Base-by-base conservation (phyloP, 306 rosid species). In the Vigna angularis region DNA sequence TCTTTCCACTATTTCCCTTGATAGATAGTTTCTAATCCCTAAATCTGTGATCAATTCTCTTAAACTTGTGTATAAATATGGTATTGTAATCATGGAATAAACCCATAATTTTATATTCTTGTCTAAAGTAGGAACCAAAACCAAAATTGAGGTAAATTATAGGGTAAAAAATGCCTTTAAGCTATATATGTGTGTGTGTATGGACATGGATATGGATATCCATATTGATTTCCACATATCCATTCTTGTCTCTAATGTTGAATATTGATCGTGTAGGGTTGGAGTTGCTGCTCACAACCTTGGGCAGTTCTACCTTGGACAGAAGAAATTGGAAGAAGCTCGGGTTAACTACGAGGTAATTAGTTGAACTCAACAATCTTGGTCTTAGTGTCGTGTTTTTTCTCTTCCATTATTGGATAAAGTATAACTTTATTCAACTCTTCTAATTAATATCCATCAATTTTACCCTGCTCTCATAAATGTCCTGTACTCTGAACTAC, bases 261-360 rank as follows among this genome's bases (percentile, higher is more conserved):
- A 52, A 80, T 62, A 73, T 81, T 80, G 57, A 71, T 82, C 72
- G 17, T 87, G 45, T 83, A 94, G 98, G 62, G 91, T 94, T 80
- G 95, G 87, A 53, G 85, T 88, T 79, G 95, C 98, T 72, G 76
- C 80, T 81, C 98, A 92, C 87, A 94, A 94, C 87, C 89, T 94
- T 65, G 98, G 95, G 28, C 97, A 90, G 82, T 92, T 89, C 82
- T 94, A 87, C 86, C 84, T 90, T 40, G 90, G 82, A 44, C 97
- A 82, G 83, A 72, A 86, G 81, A 87, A 88, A 88, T 74, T 92
- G 83, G 91, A 92, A 81, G 85, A 90, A 74, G 97, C 98, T 64
- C 72, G 47, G 40, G 57, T 56, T 76, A 86, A 78, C 87, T 94
- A 92, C 70, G 91, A 89, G 95, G 98, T 94, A 81, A 75, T 64